These are phyloP conservation scores for Alternaria brassicae DNA, from an alignment of 2,329 filamentous ascomycete genomes.

Conservation along the genomic window DNA sequence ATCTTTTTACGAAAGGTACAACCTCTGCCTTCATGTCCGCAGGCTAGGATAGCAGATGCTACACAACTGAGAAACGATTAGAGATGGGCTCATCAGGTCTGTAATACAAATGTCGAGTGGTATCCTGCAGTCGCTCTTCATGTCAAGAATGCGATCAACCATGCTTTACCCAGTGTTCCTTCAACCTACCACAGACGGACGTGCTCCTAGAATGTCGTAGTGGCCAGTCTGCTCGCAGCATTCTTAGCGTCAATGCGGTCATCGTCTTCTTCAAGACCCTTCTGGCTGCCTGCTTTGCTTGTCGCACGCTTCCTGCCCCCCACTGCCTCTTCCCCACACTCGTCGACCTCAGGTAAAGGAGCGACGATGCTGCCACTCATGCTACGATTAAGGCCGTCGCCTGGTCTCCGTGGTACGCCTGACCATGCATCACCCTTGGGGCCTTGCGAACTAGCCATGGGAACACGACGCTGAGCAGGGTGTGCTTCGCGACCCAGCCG, in stretches of 20 bases:
- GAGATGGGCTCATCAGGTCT: slow-evolving; percentile 6
- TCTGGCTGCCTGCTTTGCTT: slow-evolving; percentile 61
- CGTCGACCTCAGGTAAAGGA: slow-evolving; percentile 66
- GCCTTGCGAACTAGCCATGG: slow-evolving; percentile 85
- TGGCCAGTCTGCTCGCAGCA: slow-evolving; percentile 89
- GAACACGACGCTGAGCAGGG: slow-evolving; percentile 74
- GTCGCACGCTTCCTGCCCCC: slow-evolving; percentile 58
- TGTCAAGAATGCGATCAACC: slow-evolving; percentile 4
- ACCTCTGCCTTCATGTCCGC: not conserved
- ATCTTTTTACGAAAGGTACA: not conserved
- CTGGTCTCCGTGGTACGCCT: slow-evolving; percentile 82
- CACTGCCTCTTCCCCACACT: slow-evolving; percentile 58
- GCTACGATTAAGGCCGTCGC: slow-evolving; percentile 75
- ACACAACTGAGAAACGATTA: not conserved
- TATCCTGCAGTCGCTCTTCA: slow-evolving; percentile 9
- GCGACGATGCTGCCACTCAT: slow-evolving; percentile 73
- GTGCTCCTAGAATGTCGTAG: slow-evolving; percentile 79
- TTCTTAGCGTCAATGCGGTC: slow-evolving; percentile 95
- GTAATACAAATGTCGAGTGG: slow-evolving; percentile 11
- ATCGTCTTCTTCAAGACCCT: slow-evolving; percentile 81
- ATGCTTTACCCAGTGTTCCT: not conserved
- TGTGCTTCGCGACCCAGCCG: slow-evolving; percentile 88
- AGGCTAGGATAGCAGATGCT: not conserved
- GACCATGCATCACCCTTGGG: slow-evolving; percentile 99
- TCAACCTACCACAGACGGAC: slow-evolving; percentile 18